These are phyloP conservation scores for Russula foetens DNA, from an alignment of 768 basidiomycete genomes.

Conservation along the genomic window DNA sequence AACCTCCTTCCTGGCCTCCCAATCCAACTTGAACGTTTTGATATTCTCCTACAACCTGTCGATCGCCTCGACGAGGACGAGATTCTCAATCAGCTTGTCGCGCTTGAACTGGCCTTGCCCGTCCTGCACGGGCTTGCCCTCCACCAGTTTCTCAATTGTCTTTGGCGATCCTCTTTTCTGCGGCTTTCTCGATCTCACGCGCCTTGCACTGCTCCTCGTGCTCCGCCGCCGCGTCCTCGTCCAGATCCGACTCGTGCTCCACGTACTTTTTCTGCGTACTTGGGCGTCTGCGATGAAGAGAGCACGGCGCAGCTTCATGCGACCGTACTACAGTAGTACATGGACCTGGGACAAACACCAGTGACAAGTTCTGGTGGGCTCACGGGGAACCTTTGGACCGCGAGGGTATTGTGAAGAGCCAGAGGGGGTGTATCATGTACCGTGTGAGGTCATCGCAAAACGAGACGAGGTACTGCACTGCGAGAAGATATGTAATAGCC, in stretches of 20 bases:
- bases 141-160: constrained; percentile 70
- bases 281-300: constrained; percentile 70
- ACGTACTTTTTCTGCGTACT: constrained; percentile 63
- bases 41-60: constrained; percentile 82
- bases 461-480: no score
- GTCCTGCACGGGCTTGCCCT: constrained; percentile 84
- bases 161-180: constrained; percentile 86
- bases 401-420: no score
- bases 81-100: constrained; percentile 66
- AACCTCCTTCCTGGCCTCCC: constrained; percentile 92
- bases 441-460: no score
- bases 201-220: constrained; percentile 72
- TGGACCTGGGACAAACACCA: no score
- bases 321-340: no score
- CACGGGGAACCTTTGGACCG: no score
- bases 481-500: no score
- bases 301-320: constrained; percentile 91
- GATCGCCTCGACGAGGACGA: constrained; percentile 73
- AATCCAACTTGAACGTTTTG: constrained; percentile 78
- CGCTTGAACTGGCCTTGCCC: constrained; percentile 57
- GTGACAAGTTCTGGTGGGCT: no score
- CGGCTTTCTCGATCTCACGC: constrained; percentile 84
- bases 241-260: constrained; percentile 86
- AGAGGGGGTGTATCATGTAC: no score
- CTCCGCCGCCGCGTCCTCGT: constrained; percentile 80